A percentile compares a stretch with the other conserved stretches of the same genome.
Evolutionary conservation across 202 grass and related monocot genomes (phyloP).

Genomic region (Setaria viridis): DNA sequence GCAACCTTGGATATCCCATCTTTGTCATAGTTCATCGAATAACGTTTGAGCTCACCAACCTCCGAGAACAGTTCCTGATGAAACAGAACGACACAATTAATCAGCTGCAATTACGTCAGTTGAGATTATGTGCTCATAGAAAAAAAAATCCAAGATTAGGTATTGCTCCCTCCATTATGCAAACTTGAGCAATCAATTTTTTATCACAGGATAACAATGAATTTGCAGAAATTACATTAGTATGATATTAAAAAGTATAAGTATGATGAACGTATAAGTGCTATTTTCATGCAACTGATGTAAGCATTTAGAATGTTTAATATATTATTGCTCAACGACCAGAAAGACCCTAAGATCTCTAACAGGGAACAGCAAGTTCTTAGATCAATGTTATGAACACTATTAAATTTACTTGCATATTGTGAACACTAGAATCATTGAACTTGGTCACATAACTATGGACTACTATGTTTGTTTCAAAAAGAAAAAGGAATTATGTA

Average conservation of each 20-base stretch:
- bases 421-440: background rate
- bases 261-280: background rate
- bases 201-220: slow-evolving; percentile 1
- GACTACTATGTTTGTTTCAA: background rate
- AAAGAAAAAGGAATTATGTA: background rate
- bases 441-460: background rate
- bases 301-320: slow-evolving; percentile 5
- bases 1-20: slow-evolving; percentile 82
- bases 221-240: slow-evolving; percentile 16
- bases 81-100: slow-evolving; percentile 40
- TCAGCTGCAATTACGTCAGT: slow-evolving; percentile 27
- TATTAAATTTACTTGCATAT: background rate
- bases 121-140: background rate
- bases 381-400: background rate
- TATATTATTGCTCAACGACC: slow-evolving; percentile 13
- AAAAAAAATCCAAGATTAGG: slow-evolving; percentile 16
- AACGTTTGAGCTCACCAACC: slow-evolving; percentile 77
- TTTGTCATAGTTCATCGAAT: slow-evolving; percentile 87
- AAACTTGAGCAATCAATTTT: slow-evolving; percentile 22
- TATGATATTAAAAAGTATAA: background rate
- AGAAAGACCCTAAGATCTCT: background rate
- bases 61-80: slow-evolving; percentile 83
- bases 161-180: slow-evolving; percentile 5
- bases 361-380: background rate
- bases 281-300: background rate